A percentile compares a stretch with the other conserved stretches of the same genome.
Evolutionary conservation across 1,284 basidiomycete genomes (phyloP).

Genomic region (Moniliella sp.): DNA sequence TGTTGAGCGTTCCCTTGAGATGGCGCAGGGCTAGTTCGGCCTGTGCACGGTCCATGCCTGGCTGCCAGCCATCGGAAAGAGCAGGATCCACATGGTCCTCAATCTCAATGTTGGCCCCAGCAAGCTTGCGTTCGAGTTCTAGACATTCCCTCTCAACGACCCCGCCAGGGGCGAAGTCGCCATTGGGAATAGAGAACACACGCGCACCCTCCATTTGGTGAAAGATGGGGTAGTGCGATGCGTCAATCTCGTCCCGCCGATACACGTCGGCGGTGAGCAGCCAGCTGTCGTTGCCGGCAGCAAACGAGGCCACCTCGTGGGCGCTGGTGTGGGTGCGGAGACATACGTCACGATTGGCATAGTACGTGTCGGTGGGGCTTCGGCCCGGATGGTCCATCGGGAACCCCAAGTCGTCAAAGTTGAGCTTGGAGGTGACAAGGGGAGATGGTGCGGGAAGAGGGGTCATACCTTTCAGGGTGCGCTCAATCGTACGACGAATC

Average conservation of each 20-base stretch:
- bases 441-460: slow-evolving; percentile 50
- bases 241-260: slow-evolving; percentile 89
- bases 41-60: slow-evolving; percentile 45
- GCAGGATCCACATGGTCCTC: slow-evolving; percentile 56
- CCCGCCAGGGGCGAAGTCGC: slow-evolving; percentile 36
- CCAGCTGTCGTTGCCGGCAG: slow-evolving; percentile 55
- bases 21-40: slow-evolving; percentile 51
- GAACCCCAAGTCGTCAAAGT: slow-evolving; percentile 93
- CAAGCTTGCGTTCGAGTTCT: slow-evolving; percentile 39
- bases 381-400: slow-evolving; percentile 79
- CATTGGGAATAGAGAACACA: slow-evolving; percentile 41
- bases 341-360: slow-evolving; percentile 70
- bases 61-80: slow-evolving; percentile 57
- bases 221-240: slow-evolving; percentile 88
- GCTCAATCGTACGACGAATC: too few species aligned
- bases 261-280: slow-evolving; percentile 95
- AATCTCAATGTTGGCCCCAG: slow-evolving; percentile 45
- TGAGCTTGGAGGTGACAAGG: slow-evolving; percentile 67
- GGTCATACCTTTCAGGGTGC: too few species aligned
- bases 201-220: slow-evolving; percentile 94
- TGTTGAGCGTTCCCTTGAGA: slow-evolving; percentile 75
- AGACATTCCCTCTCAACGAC: slow-evolving; percentile 41
- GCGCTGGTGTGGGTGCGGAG: slow-evolving; percentile 91
- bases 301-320: slow-evolving; percentile 82
- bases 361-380: slow-evolving; percentile 75